Evolutionary conservation across 805 yeast genomes (phyloP), one percentile per base, ranked within the genome.

Genomic region (Pichia pseudocactophila): DNA sequence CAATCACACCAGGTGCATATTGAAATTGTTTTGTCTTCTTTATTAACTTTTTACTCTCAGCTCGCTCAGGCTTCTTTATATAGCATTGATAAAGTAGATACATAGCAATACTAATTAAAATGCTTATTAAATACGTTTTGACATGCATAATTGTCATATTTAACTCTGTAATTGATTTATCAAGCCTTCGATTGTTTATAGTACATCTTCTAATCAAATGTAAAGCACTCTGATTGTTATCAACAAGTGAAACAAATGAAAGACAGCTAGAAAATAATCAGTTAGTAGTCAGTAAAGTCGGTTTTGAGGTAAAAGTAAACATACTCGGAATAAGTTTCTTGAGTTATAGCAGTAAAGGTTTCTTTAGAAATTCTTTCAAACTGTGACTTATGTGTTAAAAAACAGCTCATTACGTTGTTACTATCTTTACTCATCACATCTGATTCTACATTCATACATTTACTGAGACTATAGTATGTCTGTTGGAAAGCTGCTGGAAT

Each of bases 121-220:
- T 27, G 10, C 7, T 8, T 4, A 17, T 16, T 31, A 28, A n/a
- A 13, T 17, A 16, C 9, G 10, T 41, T 20, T 19, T 30, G 3
- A 7, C 13, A 3, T 40, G 12, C 9, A 17, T 19, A 4, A 37
- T 28, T 17, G 31, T 7, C 15, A 12, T 11, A 19, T 11, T 32
- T 13, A 32, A 19, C 6, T 42, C 30, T 6, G 2, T 18, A 4
- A 42, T 26, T 3, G 42, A 31, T 7, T 28, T 18, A 25, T 43
- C 20, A 22, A 43, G 18, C 2, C 30, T 31, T 10, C 26, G 27
- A 12, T 39, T 7, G 7, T 36, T 25, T 7, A 30, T 27, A 15
- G 35, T 39, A 32, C 46, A 43, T 10, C 7, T 15, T 19, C 39
- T 43, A 5, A 43, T 11, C n/a, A 37, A 27, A 34, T 30, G 20